Conservation (phyloP, 176 grass and related monocot species). For the Canna indica region DNA sequence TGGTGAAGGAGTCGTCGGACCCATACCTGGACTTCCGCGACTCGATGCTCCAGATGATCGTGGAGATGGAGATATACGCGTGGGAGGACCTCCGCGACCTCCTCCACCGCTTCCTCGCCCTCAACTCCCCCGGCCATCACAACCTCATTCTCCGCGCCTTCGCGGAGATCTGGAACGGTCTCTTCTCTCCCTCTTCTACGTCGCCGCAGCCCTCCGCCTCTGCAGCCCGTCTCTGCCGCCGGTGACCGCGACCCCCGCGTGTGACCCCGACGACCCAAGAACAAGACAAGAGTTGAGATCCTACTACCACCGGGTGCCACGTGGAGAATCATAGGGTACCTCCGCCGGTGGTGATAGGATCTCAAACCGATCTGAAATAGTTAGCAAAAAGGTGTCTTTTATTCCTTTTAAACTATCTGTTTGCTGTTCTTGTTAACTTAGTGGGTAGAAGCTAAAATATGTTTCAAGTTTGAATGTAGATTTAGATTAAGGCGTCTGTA, state of each 20-base stretch:
- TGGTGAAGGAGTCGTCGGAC: constrained; percentile 76
- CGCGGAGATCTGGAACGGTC: constrained; percentile 78
- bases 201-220: not conserved
- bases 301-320: not conserved
- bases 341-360: not conserved
- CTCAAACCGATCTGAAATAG: not conserved
- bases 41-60: constrained; percentile 97
- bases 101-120: constrained; percentile 82
- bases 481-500: not conserved
- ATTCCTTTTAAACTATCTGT: not conserved
- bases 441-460: not conserved
- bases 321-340: not conserved
- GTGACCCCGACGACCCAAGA: not conserved
- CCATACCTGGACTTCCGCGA: constrained; percentile 93
- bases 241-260: not conserved
- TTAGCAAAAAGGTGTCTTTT: not conserved
- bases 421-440: not conserved
- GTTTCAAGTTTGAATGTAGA: not conserved
- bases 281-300: not conserved
- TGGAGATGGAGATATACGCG: constrained; percentile 99
- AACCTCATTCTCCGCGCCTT: constrained; percentile 95
- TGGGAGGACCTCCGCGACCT: constrained; percentile 99
- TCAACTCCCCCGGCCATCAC: constrained; percentile 85
- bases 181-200: constrained; percentile 43
- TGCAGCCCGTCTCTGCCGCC: not conserved